Conservation (phyloP, 1,284 basidiomycete species). For the Somion occarium region DNA sequence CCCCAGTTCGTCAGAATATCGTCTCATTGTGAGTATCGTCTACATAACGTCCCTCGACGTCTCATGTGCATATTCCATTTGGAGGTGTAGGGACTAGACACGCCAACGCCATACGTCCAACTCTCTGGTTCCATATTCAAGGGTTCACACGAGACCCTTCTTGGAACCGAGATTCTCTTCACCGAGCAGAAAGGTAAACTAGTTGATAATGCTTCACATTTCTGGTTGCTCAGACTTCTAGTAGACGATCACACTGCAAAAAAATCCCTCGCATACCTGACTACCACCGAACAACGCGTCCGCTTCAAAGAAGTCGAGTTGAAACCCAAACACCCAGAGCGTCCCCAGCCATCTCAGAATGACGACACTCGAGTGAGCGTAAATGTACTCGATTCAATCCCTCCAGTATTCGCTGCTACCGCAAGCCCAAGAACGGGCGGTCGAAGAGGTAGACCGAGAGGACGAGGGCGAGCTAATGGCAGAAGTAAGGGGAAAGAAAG, state of each 20-base stretch:
- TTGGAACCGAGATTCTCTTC: slow-evolving; percentile 73
- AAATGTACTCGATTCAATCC: background rate
- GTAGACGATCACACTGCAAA: background rate
- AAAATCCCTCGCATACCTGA: slow-evolving; percentile 23
- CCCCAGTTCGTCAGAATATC: slow-evolving; percentile 60
- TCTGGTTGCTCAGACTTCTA: background rate
- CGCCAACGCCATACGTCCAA: slow-evolving; percentile 68
- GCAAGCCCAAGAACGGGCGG: background rate
- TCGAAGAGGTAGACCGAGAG: background rate
- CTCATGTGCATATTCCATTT: slow-evolving; percentile 3
- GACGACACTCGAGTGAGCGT: slow-evolving; percentile 8
- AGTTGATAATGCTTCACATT: background rate
- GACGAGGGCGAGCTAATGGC: no score
- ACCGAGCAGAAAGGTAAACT: slow-evolving; percentile 51
- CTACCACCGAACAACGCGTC: slow-evolving; percentile 57
- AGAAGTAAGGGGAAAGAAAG: no score
- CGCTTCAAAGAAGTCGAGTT: slow-evolving; percentile 60
- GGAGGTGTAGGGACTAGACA: slow-evolving; percentile 61
- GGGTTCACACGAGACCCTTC: slow-evolving; percentile 56
- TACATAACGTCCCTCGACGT: background rate
- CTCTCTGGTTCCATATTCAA: slow-evolving; percentile 68
- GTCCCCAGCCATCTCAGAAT: background rate
- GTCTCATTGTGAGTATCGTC: slow-evolving; percentile 57
- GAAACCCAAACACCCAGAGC: slow-evolving; percentile 31
- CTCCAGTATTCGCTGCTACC: background rate